Evolutionary conservation across 2,329 filamentous ascomycete genomes (phyloP), one percentile per base, ranked within the genome.

Genomic region (Fusarium sp.): DNA sequence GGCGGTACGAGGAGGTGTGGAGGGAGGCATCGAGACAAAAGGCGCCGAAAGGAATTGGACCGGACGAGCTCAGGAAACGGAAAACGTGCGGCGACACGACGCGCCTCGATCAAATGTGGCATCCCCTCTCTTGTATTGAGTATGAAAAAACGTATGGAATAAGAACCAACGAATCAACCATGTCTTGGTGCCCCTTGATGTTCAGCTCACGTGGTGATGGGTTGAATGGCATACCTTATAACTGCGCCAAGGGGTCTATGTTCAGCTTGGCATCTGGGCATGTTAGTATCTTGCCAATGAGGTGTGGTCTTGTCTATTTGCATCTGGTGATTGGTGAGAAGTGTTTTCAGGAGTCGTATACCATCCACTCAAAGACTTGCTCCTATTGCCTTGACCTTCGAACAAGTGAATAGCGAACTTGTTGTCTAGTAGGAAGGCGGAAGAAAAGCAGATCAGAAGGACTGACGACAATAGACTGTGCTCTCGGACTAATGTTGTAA

Each of bases 81-180:
- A 69, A 56, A 66, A 63, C 67, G 69, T 80, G 78, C 71, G 63
- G 70, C 64, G 74, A 78, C 79, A 77, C 69, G 64, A 58, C 63
- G 73, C 74, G 76, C 78, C 79, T 78, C 69, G 63, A 65, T 38
- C 74, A 65, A 66, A 77, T 74, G 77, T 82, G 81, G 79, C 81
- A 83, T 82, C 82, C 81, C 82, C 82, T 83, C 82, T 84, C 82
- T 83, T 82, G 80, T 80, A 80, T 78, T 75, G 69, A 77, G 68
- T 75, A 79, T 61, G 45, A 75, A 71, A 74, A 70, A 67, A 65
- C 38, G 58, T 65, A 74, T 74, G 54, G 65, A 75, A 50, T 58
- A 73, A 47, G 45, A 74, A 72, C 73, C 33, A 71, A 79, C 71
- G 59, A 2, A 22, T 33, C 9, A 14, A 22, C 6, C 22, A 47